These are phyloP conservation scores for Cetraspora pellucida DNA, from an alignment of 192 early-diverging fungal genomes.

Conservation along the genomic window DNA sequence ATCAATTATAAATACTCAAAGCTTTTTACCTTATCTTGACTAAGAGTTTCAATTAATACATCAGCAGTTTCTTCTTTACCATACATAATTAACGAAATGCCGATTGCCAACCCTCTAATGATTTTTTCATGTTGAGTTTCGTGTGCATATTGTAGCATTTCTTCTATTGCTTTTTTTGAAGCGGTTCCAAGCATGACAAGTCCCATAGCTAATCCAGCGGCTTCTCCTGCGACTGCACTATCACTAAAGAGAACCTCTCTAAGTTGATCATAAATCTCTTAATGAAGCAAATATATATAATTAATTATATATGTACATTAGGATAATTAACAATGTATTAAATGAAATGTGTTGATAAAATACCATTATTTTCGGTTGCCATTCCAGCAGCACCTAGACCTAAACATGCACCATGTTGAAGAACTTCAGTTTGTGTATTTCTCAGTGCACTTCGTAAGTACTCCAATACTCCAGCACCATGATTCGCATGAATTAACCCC, in stretches of 20 bases:
- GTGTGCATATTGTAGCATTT: constrained; percentile 97
- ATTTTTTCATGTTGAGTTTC: constrained; percentile 99
- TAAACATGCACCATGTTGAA: constrained; percentile 96
- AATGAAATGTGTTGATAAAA: neutral
- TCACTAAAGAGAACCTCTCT: constrained; percentile 89
- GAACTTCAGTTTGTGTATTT: constrained; percentile 78
- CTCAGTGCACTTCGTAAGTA: constrained; percentile 84
- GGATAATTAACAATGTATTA: neutral
- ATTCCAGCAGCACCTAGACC: constrained; percentile 96
- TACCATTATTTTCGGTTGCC: constrained; percentile 88
- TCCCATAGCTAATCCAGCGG: constrained; percentile 95
- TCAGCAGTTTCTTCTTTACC: constrained; percentile 96
- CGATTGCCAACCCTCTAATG: constrained; percentile 92
- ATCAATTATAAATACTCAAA: neutral
- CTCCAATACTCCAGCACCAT: constrained; percentile 77
- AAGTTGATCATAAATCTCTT: constrained; percentile 84
- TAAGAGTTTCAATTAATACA: constrained; percentile 80
- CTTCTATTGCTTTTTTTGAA: constrained; percentile 76
- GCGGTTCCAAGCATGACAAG: constrained; percentile 96
- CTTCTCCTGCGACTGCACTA: constrained; percentile 96
- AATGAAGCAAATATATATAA: neutral
- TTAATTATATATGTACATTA: neutral
- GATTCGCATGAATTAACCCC: constrained; percentile 96
- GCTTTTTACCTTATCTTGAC: constrained; percentile 75
- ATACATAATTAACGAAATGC: constrained; percentile 96